Conservation (phyloP, 805 yeast species). For the Jamesozyma lodderae region DNA sequence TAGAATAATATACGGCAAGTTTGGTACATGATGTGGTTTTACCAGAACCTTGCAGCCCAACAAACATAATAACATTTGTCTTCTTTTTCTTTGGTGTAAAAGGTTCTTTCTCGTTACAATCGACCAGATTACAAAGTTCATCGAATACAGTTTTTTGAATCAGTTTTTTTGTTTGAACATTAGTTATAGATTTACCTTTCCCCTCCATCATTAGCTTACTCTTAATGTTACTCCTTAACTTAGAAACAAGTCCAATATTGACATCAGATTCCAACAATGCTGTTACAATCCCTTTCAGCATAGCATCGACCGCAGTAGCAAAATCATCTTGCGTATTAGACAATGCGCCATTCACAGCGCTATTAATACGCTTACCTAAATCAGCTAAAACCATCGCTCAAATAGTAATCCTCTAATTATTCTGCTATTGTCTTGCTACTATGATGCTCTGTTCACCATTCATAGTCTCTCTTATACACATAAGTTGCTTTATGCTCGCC, state of each 20-base stretch:
- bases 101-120: conserved; percentile 41
- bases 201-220: conserved; percentile 41
- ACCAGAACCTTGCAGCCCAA: conserved; percentile 98
- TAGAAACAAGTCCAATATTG: conserved; percentile 73
- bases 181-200: conserved; percentile 12
- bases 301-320: conserved; percentile 47
- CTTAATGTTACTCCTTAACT: conserved; percentile 63
- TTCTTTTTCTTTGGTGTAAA: conserved; percentile 83
- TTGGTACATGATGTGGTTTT: conserved; percentile 97
- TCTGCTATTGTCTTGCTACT: too few species aligned
- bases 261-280: conserved; percentile 94
- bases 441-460: too few species aligned
- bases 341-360: conserved; percentile 59
- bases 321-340: conserved; percentile 50
- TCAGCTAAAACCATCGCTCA: conserved; percentile 73
- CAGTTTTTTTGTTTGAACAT: conserved; percentile 62
- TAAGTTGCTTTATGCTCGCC: too few species aligned
- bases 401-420: too few species aligned
- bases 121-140: conserved; percentile 80
- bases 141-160: conserved; percentile 90
- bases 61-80: conserved; percentile 85
- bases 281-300: conserved; percentile 81
- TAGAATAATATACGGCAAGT: conserved; percentile 86
- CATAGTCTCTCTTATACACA: too few species aligned
- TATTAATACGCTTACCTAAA: conserved; percentile 65